Base-by-base conservation (phyloP, 1,284 basidiomycete genomes). In the Moniliophthora roreri region DNA sequence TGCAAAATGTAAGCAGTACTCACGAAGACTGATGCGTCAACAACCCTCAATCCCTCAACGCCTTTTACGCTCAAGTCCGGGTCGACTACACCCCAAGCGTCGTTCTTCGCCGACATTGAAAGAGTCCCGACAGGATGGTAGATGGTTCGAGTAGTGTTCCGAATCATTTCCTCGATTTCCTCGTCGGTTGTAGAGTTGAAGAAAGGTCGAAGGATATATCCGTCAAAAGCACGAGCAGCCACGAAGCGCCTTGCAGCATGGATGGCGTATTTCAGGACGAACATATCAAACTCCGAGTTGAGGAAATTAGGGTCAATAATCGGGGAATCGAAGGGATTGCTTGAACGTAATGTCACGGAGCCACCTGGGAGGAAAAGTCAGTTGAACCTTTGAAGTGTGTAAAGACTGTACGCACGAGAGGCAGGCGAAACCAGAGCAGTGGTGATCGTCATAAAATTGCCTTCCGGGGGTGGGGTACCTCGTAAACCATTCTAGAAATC, bases 41-140 rank as follows among this genome's bases (percentile, higher is more conserved):
- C 65, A 39, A 76, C 63, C 9, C 73, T 66, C 55, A 76, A 57
- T 16, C 67, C 62, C 21, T 59, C 38, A 38, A 70, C 59, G 7
- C 69, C 68, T 38, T 71, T 70, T 16, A 70, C 68, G 24, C 60
- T 61, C 24, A 87, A 65, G 53, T 77, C 72, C 3, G 78, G 69
- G 65, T 81, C 78, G 39, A 85, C 79, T 23, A 83, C 82, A 13
- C 66, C 69, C 10, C 48, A 59, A 2, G 48, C n/a, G 3, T 60
- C 61, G 2, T 56, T 56, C 13, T 49, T 51, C 16, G 59, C 53
- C 5, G 60, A 58, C 68, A 72, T 69, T 15, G 57, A 55, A 7
- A 59, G 62, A 3, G 66, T 67, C 4, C 66, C 61, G 3, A 64
- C 63, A 20, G 64, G 59, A 60, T 71, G 70, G 23, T 56, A 56